Evolutionary conservation across 2,329 filamentous ascomycete genomes (phyloP), one percentile per base, ranked within the genome.

Genomic region (Penicillium crustosum): DNA sequence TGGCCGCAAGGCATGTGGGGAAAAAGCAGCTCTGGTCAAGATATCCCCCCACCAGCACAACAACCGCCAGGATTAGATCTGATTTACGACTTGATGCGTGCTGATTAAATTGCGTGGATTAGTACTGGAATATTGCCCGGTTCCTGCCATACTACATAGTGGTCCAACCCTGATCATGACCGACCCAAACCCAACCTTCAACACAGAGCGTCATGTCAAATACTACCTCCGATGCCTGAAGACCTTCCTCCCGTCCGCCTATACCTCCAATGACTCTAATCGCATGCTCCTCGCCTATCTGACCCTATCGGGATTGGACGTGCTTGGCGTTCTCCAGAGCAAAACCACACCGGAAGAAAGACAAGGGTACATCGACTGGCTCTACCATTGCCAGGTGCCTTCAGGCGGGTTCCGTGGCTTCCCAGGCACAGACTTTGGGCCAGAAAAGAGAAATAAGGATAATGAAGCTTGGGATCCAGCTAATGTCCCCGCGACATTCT

Each of bases 181-280:
- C 29, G 67, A 68, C 39, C 54, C 66, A 19, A 66, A 67, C 35
- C 55, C 67, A 19, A 53, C 55, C 21, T 73, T 77, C 60, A 70
- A 70, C 70, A 85, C 81, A 57, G 79, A 84, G 48, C 83, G 82
- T 57, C 94, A 99, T 74, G 81, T 94, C 72, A 91, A 89, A 71
- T 99, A 97, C 83, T 99, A 93, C 88, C 85, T 92, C 64, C 88
- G 93, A 71, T 97, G 93, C 73, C 83, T 94, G 63, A 89, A 89
- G 72, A 89, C 88, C 25, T 83, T 89, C 61, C 86, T 99, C 7
- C 94, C 94, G 0, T 83, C 87, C 45, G 82, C 86, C 61, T 99
- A 97, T 79, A 95, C 90, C 17, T 83, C 87, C 72, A 94, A 89
- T 73, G 94, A 99, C 78, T 91, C 91, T 66, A 93, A 89, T 68